A percentile compares a stretch with the other conserved stretches of the same genome.
These are phyloP conservation scores for Daphne laureola DNA, from an alignment of 441 rosid genomes.

Conservation along the genomic window DNA sequence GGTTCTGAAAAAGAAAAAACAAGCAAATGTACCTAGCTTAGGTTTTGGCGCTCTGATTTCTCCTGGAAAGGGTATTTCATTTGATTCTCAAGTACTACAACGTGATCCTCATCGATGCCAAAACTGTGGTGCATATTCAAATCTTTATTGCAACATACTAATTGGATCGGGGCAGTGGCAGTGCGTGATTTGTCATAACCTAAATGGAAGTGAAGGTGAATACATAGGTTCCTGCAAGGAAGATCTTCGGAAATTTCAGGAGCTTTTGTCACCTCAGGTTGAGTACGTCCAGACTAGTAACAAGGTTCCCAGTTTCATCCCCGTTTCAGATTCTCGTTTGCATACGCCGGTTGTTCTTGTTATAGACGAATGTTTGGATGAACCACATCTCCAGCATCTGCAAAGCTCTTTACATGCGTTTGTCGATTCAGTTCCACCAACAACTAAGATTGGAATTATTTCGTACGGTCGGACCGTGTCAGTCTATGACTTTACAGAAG, in stretches of 20 bases:
- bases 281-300: slow-evolving; percentile 88
- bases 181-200: slow-evolving; percentile 61
- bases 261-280: slow-evolving; percentile 67
- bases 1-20: slow-evolving; percentile 90
- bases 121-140: slow-evolving; percentile 86
- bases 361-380: slow-evolving; percentile 92
- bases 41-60: slow-evolving; percentile 95
- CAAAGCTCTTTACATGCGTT: slow-evolving; percentile 97
- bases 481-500: slow-evolving; percentile 86
- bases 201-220: slow-evolving; percentile 87
- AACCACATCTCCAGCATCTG: slow-evolving; percentile 86
- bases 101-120: slow-evolving; percentile 87
- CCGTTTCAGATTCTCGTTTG: slow-evolving; percentile 78
- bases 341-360: slow-evolving; percentile 87
- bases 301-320: slow-evolving; percentile 77
- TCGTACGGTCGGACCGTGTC: slow-evolving; percentile 82
- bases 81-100: slow-evolving; percentile 72
- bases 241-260: slow-evolving; percentile 61
- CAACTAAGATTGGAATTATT: slow-evolving; percentile 78
- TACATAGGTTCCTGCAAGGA: slow-evolving; percentile 70
- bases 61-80: slow-evolving; percentile 75
- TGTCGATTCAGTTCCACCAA: slow-evolving; percentile 70
- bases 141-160: slow-evolving; percentile 70
- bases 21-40: slow-evolving; percentile 76
- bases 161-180: slow-evolving; percentile 97